Conservation (phyloP, 331 rosid genomes). For the Acacia pycnantha region DNA sequence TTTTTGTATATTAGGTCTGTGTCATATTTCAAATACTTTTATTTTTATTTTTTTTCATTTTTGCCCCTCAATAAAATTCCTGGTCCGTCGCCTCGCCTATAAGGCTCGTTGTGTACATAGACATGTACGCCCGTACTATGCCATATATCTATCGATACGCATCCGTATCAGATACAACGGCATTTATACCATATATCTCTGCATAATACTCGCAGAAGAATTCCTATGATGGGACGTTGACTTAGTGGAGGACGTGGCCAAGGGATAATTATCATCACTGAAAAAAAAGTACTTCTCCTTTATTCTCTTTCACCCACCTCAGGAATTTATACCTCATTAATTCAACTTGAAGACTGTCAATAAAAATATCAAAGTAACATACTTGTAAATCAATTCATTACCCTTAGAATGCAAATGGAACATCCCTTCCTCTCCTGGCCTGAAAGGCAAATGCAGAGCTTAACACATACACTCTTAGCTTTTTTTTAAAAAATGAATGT, state of each 20-base stretch:
- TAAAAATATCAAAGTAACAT: neutral
- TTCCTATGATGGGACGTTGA: constrained; percentile 63
- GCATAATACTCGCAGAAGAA: constrained; percentile 87
- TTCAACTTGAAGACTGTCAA: constrained; percentile 36
- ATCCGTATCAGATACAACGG: neutral
- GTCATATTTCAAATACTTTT: too few species aligned
- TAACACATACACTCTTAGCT: constrained; percentile 20
- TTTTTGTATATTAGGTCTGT: too few species aligned
- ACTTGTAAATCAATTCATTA: constrained; percentile 23
- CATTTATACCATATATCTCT: neutral
- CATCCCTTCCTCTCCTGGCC: constrained; percentile 3
- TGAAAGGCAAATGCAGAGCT: neutral
- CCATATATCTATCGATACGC: neutral
- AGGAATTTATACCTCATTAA: constrained; percentile 27
- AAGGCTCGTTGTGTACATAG: too few species aligned
- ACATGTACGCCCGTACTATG: neutral
- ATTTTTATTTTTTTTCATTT: too few species aligned
- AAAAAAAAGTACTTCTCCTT: neutral
- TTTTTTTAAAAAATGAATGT: constrained; percentile 38
- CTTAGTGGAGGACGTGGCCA: constrained; percentile 77
- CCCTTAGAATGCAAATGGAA: constrained; percentile 16
- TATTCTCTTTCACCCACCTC: constrained; percentile 20
- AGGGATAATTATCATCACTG: constrained; percentile 62
- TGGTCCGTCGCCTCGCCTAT: too few species aligned
- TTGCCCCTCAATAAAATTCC: too few species aligned